A percentile compares a stretch with the other conserved stretches of the same genome.
Evolutionary conservation across 768 basidiomycete species (phyloP).

Genomic region (Mycena metata): DNA sequence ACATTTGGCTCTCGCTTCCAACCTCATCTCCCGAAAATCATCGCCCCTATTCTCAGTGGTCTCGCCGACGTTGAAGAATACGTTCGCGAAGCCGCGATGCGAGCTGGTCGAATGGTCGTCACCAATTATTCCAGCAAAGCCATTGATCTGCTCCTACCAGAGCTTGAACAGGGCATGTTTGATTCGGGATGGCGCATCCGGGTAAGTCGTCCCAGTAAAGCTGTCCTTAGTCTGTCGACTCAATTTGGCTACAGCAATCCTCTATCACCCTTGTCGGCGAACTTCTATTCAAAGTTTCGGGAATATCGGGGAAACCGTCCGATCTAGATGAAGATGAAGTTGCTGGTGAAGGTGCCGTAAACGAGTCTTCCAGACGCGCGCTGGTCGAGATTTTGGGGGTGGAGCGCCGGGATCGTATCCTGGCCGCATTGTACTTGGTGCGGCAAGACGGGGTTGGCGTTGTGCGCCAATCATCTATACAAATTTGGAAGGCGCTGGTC

Average conservation of each 20-base stretch:
- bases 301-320: constrained; percentile 91
- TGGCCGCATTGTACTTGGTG: constrained; percentile 92
- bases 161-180: constrained; percentile 95
- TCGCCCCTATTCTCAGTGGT: constrained; percentile 91
- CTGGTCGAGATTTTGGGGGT: constrained; percentile 89
- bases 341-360: constrained; percentile 68
- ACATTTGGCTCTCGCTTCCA: constrained; percentile 98
- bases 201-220: constrained; percentile 58
- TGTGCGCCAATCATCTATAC: constrained; percentile 91
- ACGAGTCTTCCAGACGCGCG: constrained; percentile 87
- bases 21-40: constrained; percentile 95
- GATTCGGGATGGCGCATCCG: constrained; percentile 96
- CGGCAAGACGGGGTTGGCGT: constrained; percentile 92
- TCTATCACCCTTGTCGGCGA: constrained; percentile 97
- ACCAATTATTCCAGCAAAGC: constrained; percentile 93
- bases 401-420: constrained; percentile 90
- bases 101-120: constrained; percentile 98
- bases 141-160: constrained; percentile 93
- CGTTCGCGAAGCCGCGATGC: constrained; percentile 97
- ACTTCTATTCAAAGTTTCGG: constrained; percentile 95
- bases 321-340: constrained; percentile 82
- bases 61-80: constrained; percentile 94
- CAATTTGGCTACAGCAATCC: constrained; percentile 77
- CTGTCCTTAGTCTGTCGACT: constrained; percentile 23
- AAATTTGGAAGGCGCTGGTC: constrained; percentile 98